Base-by-base conservation (phyloP, 257 asterid genomes). In the Nicotiana attenuata region DNA sequence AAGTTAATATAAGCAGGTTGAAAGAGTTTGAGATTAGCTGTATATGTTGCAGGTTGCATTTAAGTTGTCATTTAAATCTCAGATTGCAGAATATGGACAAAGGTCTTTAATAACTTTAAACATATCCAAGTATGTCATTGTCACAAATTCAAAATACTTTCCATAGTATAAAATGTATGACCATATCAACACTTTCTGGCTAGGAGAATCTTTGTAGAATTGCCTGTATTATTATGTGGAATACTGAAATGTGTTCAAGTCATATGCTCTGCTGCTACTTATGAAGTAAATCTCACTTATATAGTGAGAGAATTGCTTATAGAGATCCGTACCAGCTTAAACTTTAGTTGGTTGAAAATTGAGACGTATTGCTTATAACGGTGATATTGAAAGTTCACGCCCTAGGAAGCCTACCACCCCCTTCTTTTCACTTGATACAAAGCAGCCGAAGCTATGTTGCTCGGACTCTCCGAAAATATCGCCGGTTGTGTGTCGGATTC, bases 1-100 rank as follows among this genome's bases (percentile, higher is more conserved):
- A 89, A 89, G 91, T 90, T 89, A 89, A 86, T 91, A 86, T 76
- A 81, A 86, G 87, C 94, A 86, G 94, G 91, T 28, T 90, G 89
- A 88, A 84, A 81, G 35, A 82, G 90, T 88, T 73, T 82, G 91
- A 87, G 91, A 97, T 91, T 89, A 87, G 95, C 90, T 91, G 90
- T 35, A 78, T 67, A 55, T 52, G 78, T 63, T 80, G 88, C 92
- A 85, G 88, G 82, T 73, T 55, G 91, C 92, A 88, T 90, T 92
- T 85, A 91, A 85, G 84, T 66, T 81, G 31, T 31, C 93, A 90
- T 87, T 87, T 83, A 87, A 28, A 77, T 79, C 87, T 78, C 91
- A 76, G 81, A 76, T 78, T 81, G 31, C 31, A 57, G 4, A 68
- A 77, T 11, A 73, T 73, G 78, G 78, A 73, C 60, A 73, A 45